Conservation (phyloP, 2,329 filamentous ascomycete species). For the Ceratocystis alfenasii region DNA sequence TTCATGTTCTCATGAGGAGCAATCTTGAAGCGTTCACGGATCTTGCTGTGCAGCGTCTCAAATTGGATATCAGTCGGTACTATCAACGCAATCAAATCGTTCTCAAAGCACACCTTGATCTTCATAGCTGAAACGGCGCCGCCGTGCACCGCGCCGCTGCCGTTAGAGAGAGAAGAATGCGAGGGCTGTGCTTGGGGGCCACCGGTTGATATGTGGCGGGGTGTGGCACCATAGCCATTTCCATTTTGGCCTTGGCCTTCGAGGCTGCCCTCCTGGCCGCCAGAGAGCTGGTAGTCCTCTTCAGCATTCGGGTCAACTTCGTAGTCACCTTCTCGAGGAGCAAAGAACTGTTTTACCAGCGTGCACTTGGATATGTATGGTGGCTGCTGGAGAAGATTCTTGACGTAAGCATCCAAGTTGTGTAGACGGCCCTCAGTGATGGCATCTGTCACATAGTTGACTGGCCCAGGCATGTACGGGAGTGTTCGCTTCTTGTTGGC, state of each 20-base stretch:
- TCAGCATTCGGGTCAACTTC: conserved; percentile 76
- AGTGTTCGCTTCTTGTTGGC: conserved; percentile 67
- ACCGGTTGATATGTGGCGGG: conserved; percentile 33
- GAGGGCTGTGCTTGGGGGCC: conserved; percentile 32
- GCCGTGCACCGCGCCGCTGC: neutral
- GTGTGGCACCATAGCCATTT: conserved; percentile 41
- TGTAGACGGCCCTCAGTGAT: conserved; percentile 88
- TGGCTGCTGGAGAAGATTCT: conserved; percentile 74
- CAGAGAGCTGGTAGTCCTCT: conserved; percentile 61
- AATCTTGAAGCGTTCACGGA: conserved; percentile 72
- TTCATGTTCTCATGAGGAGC: conserved; percentile 55
- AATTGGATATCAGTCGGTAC: conserved; percentile 72
- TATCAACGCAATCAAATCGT: conserved; percentile 82
- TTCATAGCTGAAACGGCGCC: conserved; percentile 53
- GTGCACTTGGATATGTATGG: conserved; percentile 72
- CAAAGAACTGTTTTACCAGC: conserved; percentile 82
- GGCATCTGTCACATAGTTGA: conserved; percentile 94
- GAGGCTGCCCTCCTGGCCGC: neutral
- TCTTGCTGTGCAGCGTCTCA: conserved; percentile 67
- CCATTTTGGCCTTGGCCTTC: conserved; percentile 37
- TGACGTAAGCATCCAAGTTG: conserved; percentile 91
- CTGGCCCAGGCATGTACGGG: conserved; percentile 95
- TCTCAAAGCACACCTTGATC: conserved; percentile 88
- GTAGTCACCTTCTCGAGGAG: conserved; percentile 79
- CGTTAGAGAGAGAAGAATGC: conserved; percentile 36